Evolutionary conservation across 352 stramenopile genomes (phyloP).

Genomic region (Pythium phragmiticola): DNA sequence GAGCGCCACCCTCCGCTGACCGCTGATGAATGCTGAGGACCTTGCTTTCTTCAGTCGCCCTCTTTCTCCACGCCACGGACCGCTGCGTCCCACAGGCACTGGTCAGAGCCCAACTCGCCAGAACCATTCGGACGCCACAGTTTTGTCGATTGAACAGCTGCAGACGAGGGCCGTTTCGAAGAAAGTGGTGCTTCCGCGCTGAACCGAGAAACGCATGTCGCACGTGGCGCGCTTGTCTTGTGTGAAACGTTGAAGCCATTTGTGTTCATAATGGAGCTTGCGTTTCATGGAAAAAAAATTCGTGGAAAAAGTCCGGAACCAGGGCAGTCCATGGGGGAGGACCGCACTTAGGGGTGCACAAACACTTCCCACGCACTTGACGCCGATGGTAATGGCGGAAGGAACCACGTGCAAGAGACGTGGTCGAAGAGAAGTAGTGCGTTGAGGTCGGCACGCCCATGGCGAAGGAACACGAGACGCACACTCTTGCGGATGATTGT

Average conservation of each 20-base stretch:
- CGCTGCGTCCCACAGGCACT: neutral
- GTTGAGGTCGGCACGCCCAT: slow-evolving; percentile 42
- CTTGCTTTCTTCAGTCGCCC: neutral
- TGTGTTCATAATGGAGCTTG: slow-evolving; percentile 1
- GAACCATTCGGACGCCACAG: slow-evolving; percentile 10
- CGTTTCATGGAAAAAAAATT: slow-evolving; percentile 21
- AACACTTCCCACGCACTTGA: slow-evolving; percentile 32
- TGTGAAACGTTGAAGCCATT: neutral
- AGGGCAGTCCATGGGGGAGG: neutral
- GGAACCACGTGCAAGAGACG: slow-evolving; percentile 59
- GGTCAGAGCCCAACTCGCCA: neutral
- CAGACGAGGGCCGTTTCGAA: slow-evolving; percentile 14
- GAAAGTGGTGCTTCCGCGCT: slow-evolving; percentile 16
- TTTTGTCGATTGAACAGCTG: slow-evolving; percentile 13
- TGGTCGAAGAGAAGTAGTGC: slow-evolving; percentile 58
- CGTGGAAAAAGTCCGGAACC: neutral
- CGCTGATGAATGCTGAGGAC: slow-evolving; percentile 6
- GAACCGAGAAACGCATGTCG: slow-evolving; percentile 21
- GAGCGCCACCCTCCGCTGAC: slow-evolving; percentile 4
- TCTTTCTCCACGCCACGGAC: neutral
- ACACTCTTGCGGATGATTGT: slow-evolving; percentile 65
- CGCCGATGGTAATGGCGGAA: slow-evolving; percentile 26
- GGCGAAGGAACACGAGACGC: slow-evolving; percentile 50
- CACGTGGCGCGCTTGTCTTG: neutral
- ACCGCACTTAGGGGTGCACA: slow-evolving; percentile 19